Evolutionary conservation across 768 basidiomycete genomes (phyloP).

Genomic region (Tricholoma hemisulphureum): DNA sequence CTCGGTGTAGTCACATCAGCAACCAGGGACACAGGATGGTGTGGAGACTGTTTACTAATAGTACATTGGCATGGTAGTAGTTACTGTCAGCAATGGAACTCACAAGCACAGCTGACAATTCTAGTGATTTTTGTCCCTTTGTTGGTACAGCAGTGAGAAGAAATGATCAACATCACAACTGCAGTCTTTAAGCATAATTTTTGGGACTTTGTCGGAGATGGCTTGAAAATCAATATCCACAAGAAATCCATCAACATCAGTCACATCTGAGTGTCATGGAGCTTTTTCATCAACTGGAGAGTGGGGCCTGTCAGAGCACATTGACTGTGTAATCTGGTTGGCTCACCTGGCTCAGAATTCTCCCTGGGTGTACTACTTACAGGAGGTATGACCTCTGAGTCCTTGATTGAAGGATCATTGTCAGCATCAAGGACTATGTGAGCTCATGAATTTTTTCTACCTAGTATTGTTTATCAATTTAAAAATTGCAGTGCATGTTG

Average conservation of each 20-base stretch:
- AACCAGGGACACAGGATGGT: too few species aligned
- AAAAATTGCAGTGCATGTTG: background rate
- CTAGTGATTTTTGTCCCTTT: background rate
- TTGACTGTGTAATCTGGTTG: background rate
- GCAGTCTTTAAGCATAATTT: background rate
- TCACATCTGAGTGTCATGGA: too few species aligned
- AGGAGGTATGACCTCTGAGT: background rate
- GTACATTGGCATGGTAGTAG: background rate
- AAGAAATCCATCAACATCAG: too few species aligned
- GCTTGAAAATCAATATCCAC: too few species aligned
- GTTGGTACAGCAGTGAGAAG: background rate
- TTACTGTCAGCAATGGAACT: background rate
- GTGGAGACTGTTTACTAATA: too few species aligned
- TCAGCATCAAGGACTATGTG: too few species aligned
- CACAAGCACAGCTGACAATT: background rate
- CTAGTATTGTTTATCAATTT: too few species aligned
- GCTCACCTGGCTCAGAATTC: background rate
- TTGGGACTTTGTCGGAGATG: background rate
- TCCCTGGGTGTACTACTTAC: background rate
- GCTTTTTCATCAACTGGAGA: too few species aligned
- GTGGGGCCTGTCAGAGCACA: background rate
- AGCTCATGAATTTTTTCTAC: too few species aligned
- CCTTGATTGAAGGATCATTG: background rate
- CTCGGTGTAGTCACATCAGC: background rate
- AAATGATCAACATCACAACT: slow-evolving; percentile 1